Percentiles rank a stretch among this genome's conserved stretches.
These are phyloP conservation scores for Westerdykella ornata DNA, from an alignment of 2,329 filamentous ascomycete species.

Conservation along the genomic window DNA sequence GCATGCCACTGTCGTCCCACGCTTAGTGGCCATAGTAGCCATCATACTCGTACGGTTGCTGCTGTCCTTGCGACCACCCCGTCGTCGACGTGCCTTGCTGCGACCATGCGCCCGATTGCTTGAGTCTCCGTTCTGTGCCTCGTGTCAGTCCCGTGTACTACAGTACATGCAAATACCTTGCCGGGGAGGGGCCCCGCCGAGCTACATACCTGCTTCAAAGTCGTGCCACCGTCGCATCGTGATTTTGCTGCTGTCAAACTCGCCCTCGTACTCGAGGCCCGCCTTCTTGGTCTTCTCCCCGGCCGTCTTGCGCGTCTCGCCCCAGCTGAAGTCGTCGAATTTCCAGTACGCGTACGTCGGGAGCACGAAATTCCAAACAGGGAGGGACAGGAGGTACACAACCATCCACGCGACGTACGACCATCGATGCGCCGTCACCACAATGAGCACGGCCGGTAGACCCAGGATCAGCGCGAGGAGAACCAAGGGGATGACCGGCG, in stretches of 20 bases:
- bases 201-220: conserved; percentile 66
- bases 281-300: conserved; percentile 85
- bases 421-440: conserved; percentile 87
- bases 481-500: conserved; percentile 84
- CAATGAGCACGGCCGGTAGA: conserved; percentile 83
- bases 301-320: conserved; percentile 90
- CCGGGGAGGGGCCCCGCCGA: background rate
- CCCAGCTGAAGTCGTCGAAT: conserved; percentile 99
- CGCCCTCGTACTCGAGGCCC: conserved; percentile 81
- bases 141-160: conserved; percentile 28
- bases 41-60: conserved; percentile 37
- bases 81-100: conserved; percentile 33
- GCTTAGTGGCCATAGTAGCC: conserved; percentile 35
- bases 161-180: conserved; percentile 8
- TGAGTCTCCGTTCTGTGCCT: conserved; percentile 40
- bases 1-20: conserved; percentile 18
- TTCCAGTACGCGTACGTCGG: conserved; percentile 98
- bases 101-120: conserved; percentile 34
- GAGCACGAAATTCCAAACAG: conserved; percentile 95
- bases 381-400: conserved; percentile 87
- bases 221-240: conserved; percentile 98
- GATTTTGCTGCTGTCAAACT: conserved; percentile 98
- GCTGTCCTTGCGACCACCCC: conserved; percentile 24
- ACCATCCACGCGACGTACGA: conserved; percentile 95
- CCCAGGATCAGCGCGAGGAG: conserved; percentile 86